Evolutionary conservation across 1,139 yeast species (phyloP).

Genomic region (Zygosaccharomyces pseudobailii): DNA sequence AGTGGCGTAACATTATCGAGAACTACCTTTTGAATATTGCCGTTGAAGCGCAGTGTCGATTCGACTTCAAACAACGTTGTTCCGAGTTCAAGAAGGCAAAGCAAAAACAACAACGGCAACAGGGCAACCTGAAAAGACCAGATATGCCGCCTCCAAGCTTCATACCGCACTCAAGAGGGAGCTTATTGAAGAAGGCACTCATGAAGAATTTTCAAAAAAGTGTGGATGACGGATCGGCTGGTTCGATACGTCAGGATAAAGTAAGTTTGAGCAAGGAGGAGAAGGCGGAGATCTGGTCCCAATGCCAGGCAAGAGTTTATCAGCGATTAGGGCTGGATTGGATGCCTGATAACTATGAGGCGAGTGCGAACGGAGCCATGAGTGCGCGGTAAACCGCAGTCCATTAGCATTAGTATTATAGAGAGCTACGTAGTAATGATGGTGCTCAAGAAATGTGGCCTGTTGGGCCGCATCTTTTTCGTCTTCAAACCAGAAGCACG

Average conservation of each 20-base stretch:
- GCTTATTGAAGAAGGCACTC: slow-evolving; percentile 26
- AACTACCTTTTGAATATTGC: slow-evolving; percentile 58
- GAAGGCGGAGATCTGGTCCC: slow-evolving; percentile 54
- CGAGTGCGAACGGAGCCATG: not conserved
- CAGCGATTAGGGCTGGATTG: slow-evolving; percentile 53
- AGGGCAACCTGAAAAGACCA: slow-evolving; percentile 25
- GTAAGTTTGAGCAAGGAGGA: slow-evolving; percentile 45
- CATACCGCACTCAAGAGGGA: slow-evolving; percentile 21
- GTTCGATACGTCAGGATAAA: slow-evolving; percentile 19
- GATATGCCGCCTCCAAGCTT: slow-evolving; percentile 35
- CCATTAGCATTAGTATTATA: not conserved
- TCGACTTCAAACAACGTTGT: slow-evolving; percentile 50
- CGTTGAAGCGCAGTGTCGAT: slow-evolving; percentile 64
- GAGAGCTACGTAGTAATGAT: not conserved
- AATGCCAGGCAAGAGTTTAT: slow-evolving; percentile 54
- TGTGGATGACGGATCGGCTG: slow-evolving; percentile 7
- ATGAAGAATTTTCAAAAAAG: slow-evolving; percentile 24
- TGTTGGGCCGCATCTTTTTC: not conserved
- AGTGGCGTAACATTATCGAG: slow-evolving; percentile 67
- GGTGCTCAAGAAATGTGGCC: not conserved
- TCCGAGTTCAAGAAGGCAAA: slow-evolving; percentile 41
- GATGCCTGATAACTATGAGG: slow-evolving; percentile 42
- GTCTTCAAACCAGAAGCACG: too few relatives aligned
- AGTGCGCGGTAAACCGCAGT: not conserved
- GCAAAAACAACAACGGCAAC: slow-evolving; percentile 16